Evolutionary conservation across 2,329 filamentous ascomycete species (phyloP).

Genomic region (Ceratocystis huliohia): DNA sequence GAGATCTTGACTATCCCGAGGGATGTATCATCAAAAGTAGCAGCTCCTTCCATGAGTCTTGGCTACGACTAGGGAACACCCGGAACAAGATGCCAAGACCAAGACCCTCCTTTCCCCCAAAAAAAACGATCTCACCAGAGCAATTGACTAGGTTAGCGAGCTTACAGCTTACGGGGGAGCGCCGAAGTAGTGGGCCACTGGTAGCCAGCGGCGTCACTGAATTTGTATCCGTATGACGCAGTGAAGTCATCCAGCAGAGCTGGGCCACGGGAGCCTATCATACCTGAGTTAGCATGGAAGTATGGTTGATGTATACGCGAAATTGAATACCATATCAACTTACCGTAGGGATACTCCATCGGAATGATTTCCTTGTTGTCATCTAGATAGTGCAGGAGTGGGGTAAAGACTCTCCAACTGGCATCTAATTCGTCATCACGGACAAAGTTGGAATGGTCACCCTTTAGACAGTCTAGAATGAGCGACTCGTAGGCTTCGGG

Average conservation of each 20-base stretch:
- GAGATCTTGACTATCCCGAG: neutral
- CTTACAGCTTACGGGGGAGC: constrained; percentile 60
- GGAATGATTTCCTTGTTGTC: constrained; percentile 99
- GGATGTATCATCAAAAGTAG: neutral
- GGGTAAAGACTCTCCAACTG: constrained; percentile 97
- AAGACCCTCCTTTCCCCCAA: constrained; percentile 1
- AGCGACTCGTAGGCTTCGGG: constrained; percentile 97
- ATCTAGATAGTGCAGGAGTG: constrained; percentile 92
- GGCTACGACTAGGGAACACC: neutral
- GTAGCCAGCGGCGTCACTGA: constrained; percentile 90
- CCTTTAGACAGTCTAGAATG: constrained; percentile 94
- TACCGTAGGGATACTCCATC: constrained; percentile 99
- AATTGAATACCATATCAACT: constrained; percentile 28
- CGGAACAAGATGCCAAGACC: neutral
- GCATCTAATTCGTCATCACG: constrained; percentile 93
- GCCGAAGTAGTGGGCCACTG: constrained; percentile 79
- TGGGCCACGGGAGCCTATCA: constrained; percentile 83
- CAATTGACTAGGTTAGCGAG: constrained; percentile 24
- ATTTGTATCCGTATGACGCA: constrained; percentile 95
- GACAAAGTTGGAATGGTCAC: constrained; percentile 98
- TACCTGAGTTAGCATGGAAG: neutral
- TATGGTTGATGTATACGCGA: constrained; percentile 22
- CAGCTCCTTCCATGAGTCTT: neutral
- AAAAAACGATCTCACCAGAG: constrained; percentile 17
- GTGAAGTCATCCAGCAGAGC: constrained; percentile 97